phyloP scores from a whole-genome alignment of 2,329 filamentous ascomycete species.

The Talaromyces sp. region DNA sequence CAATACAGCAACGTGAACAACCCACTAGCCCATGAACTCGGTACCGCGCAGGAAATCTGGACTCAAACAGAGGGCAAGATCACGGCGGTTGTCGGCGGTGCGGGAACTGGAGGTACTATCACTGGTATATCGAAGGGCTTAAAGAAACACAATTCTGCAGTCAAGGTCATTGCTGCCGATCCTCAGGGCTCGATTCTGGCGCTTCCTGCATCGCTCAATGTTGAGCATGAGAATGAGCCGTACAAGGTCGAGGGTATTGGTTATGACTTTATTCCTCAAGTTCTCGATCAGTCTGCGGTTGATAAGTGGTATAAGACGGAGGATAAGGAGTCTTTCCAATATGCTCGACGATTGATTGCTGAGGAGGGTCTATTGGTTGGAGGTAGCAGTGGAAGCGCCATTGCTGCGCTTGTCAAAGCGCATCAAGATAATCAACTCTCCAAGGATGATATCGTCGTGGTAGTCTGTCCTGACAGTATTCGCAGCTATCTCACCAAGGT shows the following conservation, averaged over 20 bases:
- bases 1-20: slow-evolving; percentile 94
- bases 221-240: slow-evolving; percentile 73
- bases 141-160: slow-evolving; percentile 77
- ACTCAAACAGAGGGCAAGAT: slow-evolving; percentile 80
- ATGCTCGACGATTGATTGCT: slow-evolving; percentile 83
- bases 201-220: slow-evolving; percentile 74
- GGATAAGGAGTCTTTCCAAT: slow-evolving; percentile 85
- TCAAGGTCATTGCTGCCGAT: slow-evolving; percentile 91
- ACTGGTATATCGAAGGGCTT: slow-evolving; percentile 83
- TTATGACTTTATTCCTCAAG: slow-evolving; percentile 96
- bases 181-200: slow-evolving; percentile 90
- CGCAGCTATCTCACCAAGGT: slow-evolving; percentile 92
- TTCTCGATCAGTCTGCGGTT: slow-evolving; percentile 74
- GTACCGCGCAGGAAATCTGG: slow-evolving; percentile 97
- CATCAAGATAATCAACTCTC: slow-evolving; percentile 73
- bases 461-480: slow-evolving; percentile 92
- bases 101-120: slow-evolving; percentile 93
- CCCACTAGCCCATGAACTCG: slow-evolving; percentile 86
- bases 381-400: slow-evolving; percentile 88
- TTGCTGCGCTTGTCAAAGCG: slow-evolving; percentile 76
- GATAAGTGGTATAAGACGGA: slow-evolving; percentile 99
- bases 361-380: slow-evolving; percentile 94
- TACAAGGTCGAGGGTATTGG: slow-evolving; percentile 99
- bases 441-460: slow-evolving; percentile 84
- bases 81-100: slow-evolving; percentile 81